Evolutionary conservation across 805 yeast genomes (phyloP).

Genomic region (Candida corydali): DNA sequence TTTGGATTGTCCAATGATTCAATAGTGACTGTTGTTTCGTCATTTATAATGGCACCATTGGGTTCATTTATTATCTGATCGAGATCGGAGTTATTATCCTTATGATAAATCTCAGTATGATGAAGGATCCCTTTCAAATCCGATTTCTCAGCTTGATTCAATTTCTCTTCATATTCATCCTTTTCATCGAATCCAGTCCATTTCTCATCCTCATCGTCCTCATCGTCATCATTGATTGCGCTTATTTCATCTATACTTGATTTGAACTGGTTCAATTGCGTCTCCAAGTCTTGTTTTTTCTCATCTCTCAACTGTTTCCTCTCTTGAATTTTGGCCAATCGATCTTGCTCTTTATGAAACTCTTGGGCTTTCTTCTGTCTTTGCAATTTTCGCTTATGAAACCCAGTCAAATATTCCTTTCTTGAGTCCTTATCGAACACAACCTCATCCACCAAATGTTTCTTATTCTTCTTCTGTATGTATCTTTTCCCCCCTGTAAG

Average conservation of each 20-base stretch:
- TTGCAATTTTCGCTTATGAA: constrained; percentile 87
- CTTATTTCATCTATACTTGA: constrained; percentile 34
- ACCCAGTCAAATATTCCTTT: constrained; percentile 85
- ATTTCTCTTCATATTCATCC: constrained; percentile 10
- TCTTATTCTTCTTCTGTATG: constrained; percentile 60
- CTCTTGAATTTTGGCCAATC: constrained; percentile 69
- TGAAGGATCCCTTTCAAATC: constrained; percentile 41
- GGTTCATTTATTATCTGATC: constrained; percentile 2
- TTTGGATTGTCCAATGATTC: constrained; percentile 44
- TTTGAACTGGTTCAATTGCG: constrained; percentile 57
- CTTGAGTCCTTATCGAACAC: constrained; percentile 78
- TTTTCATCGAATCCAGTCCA: constrained; percentile 40
- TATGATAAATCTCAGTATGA: constrained; percentile 36
- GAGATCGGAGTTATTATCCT: constrained; percentile 16
- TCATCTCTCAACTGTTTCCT: constrained; percentile 70
- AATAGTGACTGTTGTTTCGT: constrained; percentile 40
- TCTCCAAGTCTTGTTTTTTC: constrained; percentile 59
- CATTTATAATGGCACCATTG: constrained; percentile 38
- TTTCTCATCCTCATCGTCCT: constrained; percentile 22
- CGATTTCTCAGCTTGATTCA: constrained; percentile 8
- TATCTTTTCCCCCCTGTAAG: constrained; percentile 85
- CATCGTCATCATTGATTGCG: constrained; percentile 18
- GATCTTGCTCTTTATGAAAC: constrained; percentile 70
- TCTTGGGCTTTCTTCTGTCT: constrained; percentile 84
- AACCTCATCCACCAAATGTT: constrained; percentile 77